These are phyloP conservation scores for Wickerhamiella shivajii DNA, from an alignment of 805 yeast species.

Conservation along the genomic window DNA sequence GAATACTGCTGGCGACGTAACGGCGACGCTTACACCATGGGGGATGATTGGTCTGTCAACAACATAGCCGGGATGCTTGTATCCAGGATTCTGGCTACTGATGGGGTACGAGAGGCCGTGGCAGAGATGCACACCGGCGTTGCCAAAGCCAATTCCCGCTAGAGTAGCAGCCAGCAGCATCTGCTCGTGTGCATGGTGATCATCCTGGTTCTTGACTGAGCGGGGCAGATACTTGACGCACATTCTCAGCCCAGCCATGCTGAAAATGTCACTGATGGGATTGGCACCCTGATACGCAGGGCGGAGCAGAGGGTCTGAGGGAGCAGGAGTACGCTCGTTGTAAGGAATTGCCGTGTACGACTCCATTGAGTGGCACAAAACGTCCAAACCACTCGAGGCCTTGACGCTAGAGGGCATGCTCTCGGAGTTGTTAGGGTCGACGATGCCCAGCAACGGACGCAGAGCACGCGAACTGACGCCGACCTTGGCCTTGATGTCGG, in stretches of 20 bases:
- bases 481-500: conserved; percentile 28
- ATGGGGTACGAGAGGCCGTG: conserved; percentile 30
- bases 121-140: conserved; percentile 33
- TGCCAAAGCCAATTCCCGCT: conserved; percentile 34
- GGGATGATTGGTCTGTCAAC: conserved; percentile 31
- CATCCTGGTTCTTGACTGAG: conserved; percentile 28
- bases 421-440: conserved; percentile 29
- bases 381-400: conserved; percentile 32
- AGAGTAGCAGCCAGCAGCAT: conserved; percentile 32
- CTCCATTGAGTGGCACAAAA: conserved; percentile 32
- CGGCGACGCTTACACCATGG: conserved; percentile 33
- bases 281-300: conserved; percentile 33
- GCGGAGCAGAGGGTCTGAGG: conserved; percentile 25
- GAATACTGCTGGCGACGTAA: conserved; percentile 32
- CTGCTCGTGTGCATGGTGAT: conserved; percentile 29
- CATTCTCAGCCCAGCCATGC: conserved; percentile 29
- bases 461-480: conserved; percentile 32
- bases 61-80: conserved; percentile 26
- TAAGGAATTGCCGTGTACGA: conserved; percentile 34
- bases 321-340: conserved; percentile 27
- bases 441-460: conserved; percentile 31
- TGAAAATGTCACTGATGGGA: conserved; percentile 32
- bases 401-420: conserved; percentile 31
- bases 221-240: conserved; percentile 29
- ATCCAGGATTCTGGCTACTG: conserved; percentile 26